These are phyloP conservation scores for Entelexis paramagnoliae DNA, from an alignment of 1,139 yeast genomes.

Conservation along the genomic window DNA sequence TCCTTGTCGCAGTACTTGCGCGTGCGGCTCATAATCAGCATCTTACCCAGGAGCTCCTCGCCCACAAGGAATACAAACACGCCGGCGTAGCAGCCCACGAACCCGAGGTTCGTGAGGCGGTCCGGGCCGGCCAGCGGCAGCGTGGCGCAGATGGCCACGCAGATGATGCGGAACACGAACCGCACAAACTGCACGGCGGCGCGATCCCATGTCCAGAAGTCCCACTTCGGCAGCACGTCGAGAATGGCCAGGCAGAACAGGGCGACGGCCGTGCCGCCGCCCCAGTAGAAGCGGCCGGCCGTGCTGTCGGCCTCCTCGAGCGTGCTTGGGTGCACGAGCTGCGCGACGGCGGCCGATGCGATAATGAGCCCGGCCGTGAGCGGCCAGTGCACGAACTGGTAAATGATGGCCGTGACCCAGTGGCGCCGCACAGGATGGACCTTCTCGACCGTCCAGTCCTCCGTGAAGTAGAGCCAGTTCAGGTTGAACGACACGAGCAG, in stretches of 20 bases:
- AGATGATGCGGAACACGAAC: neutral
- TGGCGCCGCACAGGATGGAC: conserved; percentile 9
- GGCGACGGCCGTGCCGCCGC: conserved; percentile 11
- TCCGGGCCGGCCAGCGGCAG: conserved; percentile 1
- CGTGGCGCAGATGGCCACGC: conserved; percentile 2
- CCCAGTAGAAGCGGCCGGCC: conserved; percentile 9
- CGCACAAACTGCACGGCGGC: neutral
- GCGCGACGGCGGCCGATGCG: conserved; percentile 8
- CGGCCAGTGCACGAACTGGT: conserved; percentile 11
- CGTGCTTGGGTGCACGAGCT: neutral
- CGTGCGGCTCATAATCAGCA: conserved; percentile 1
- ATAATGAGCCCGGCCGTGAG: conserved; percentile 3
- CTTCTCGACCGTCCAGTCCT: conserved; percentile 7
- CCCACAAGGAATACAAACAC: conserved; percentile 3
- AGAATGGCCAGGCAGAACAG: conserved; percentile 3
- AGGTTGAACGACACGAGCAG: conserved; percentile 7
- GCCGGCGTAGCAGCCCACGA: conserved; percentile 9
- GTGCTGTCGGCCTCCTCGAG: neutral
- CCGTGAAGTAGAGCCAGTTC: conserved; percentile 13
- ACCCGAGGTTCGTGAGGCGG: conserved; percentile 2
- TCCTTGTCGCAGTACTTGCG: neutral
- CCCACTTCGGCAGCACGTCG: conserved; percentile 8
- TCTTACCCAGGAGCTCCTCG: conserved; percentile 9
- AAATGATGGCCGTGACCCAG: conserved; percentile 4
- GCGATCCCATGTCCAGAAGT: conserved; percentile 6